phyloP scores from a whole-genome alignment of 2,329 filamentous ascomycete genomes.

The Microdochium trichocladiopsis region DNA sequence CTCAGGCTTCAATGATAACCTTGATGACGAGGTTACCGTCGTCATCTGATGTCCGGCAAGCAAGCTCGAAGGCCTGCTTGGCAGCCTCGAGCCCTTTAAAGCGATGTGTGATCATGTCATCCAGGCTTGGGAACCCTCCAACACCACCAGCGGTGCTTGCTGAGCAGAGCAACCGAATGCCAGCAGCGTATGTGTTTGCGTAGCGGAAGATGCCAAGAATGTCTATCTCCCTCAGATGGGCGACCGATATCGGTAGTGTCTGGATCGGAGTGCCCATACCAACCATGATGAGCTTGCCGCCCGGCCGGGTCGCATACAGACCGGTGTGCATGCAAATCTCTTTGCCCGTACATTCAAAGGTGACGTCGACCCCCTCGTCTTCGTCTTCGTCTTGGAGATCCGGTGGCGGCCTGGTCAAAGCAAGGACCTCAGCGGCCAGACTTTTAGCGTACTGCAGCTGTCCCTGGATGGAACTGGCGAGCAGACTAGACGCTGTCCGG shows the following conservation, averaged over 20 bases:
- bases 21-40: slow-evolving; percentile 65
- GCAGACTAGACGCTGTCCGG: slow-evolving; percentile 37
- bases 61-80: slow-evolving; percentile 61
- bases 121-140: slow-evolving; percentile 52
- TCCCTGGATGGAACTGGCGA: slow-evolving; percentile 33
- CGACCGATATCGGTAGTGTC: slow-evolving; percentile 65
- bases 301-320: slow-evolving; percentile 64
- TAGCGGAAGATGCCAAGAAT: slow-evolving; percentile 73
- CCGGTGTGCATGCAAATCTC: slow-evolving; percentile 67
- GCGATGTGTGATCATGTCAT: slow-evolving; percentile 67
- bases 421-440: slow-evolving; percentile 41
- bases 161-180: slow-evolving; percentile 54
- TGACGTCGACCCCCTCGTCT: slow-evolving; percentile 59
- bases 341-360: slow-evolving; percentile 74
- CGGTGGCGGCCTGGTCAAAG: slow-evolving; percentile 24
- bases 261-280: slow-evolving; percentile 76
- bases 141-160: slow-evolving; percentile 27
- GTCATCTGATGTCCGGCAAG: slow-evolving; percentile 59
- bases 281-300: slow-evolving; percentile 68
- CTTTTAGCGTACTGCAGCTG: slow-evolving; percentile 44
- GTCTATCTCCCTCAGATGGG: slow-evolving; percentile 68
- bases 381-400: slow-evolving; percentile 40
- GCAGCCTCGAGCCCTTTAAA: slow-evolving; percentile 58
- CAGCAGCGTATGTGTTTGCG: slow-evolving; percentile 66
- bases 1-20: slow-evolving; percentile 51